Evolutionary conservation across 2,329 filamentous ascomycete genomes (phyloP), one percentile per base, ranked within the genome.

Genomic region (Cladosporium austrohemisphaericum): DNA sequence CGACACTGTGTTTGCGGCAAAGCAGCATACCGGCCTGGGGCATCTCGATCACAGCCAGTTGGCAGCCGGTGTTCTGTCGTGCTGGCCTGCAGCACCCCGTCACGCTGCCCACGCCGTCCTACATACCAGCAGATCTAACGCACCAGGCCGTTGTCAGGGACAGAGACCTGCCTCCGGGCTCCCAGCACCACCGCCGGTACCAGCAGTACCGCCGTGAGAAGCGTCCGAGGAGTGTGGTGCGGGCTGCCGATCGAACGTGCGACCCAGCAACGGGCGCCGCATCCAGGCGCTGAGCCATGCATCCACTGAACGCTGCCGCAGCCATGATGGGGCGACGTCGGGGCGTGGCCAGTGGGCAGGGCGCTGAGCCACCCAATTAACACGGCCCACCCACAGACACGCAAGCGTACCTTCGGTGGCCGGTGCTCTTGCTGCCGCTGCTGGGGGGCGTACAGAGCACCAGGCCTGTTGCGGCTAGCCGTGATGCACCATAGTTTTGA

Each of bases 331-430:
- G 44, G 26, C 33, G 25, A 38, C 44, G 44, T 47, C 44, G 33
- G 43, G 46, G 45, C 45, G 26, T 48, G 35, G 11, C 18, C 35
- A 37, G 35, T 29, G 38, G 45, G 45, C 35, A 48, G 36, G 45
- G 29, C 46, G 37, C 46, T 49, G 37, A 49, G 46, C 46, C 46
- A 49, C 46, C 46, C 46, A 49, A 49, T 49, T 49, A 33, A 25
- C 29, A 36, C 36, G 37, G 46, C 37, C 46, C 37, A 43, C 37
- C 36, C 46, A 41, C 20, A 38, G 32, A 38, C 46, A 49, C 46
- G 46, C 46, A 49, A 49, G 46, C 46, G 37, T 35, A 41, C 28
- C 46, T 33, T 41, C 46, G 37, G 37, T 41, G 37, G 36, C n/a
- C 29, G 37, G 36, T 41, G 46, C 46, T 49, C 36, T n/a, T 36